Conservation (phyloP, 2,329 filamentous ascomycete genomes). For the Cadophora luteo-olivacea region DNA sequence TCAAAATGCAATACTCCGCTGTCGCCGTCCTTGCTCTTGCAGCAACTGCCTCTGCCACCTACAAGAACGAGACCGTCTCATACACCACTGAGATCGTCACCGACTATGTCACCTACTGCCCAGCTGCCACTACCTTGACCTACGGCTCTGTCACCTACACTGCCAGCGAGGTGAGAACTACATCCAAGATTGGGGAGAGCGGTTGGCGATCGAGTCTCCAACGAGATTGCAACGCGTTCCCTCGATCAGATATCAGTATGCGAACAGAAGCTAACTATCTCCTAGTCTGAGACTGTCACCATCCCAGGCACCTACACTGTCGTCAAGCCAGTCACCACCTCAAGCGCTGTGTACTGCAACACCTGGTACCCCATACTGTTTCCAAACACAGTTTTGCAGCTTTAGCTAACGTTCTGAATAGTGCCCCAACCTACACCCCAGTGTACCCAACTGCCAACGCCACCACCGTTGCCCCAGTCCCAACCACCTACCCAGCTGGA, state of each 20-base stretch:
- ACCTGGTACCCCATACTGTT: slow-evolving; percentile 53
- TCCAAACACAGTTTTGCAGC: slow-evolving; percentile 29
- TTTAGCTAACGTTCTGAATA: slow-evolving; percentile 32
- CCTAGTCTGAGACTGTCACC: slow-evolving; percentile 40
- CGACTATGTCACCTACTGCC: slow-evolving; percentile 59
- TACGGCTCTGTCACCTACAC: slow-evolving; percentile 56
- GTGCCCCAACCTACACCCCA: slow-evolving; percentile 33
- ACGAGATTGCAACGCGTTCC: not conserved
- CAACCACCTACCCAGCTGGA: slow-evolving; percentile 27
- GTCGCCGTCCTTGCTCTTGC: slow-evolving; percentile 45
- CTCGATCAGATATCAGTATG: not conserved
- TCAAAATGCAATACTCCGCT: slow-evolving; percentile 49
- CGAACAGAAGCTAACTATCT: slow-evolving; percentile 26
- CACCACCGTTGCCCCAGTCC: slow-evolving; percentile 35
- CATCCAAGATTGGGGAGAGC: not conserved
- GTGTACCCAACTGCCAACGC: slow-evolving; percentile 40
- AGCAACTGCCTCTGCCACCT: slow-evolving; percentile 39
- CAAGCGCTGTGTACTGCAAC: slow-evolving; percentile 51
- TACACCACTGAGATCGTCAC: slow-evolving; percentile 58
- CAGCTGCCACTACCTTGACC: slow-evolving; percentile 54
- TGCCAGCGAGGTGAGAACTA: slow-evolving; percentile 52
- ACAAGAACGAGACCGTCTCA: slow-evolving; percentile 47
- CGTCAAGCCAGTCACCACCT: slow-evolving; percentile 41
- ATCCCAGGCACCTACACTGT: slow-evolving; percentile 44
- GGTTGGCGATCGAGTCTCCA: too few relatives aligned